Evolutionary conservation across 176 grass and related monocot species (phyloP).

Genomic region (Neostapfia colusana): DNA sequence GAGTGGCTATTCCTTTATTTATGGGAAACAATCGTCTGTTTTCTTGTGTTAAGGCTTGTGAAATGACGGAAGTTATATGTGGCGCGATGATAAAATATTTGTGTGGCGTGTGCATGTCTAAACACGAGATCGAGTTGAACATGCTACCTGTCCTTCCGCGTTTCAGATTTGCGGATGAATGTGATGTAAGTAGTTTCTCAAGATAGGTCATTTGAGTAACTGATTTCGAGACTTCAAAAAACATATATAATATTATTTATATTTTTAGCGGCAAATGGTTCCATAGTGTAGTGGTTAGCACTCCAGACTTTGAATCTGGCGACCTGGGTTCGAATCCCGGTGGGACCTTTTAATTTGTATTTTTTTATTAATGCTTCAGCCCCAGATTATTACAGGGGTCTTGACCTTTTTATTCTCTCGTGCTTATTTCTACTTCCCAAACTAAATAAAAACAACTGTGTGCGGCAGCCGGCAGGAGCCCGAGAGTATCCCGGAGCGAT

Average conservation of each 20-base stretch:
- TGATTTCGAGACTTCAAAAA: no score
- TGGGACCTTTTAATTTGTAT: slow-evolving; percentile 23
- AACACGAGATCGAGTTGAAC: slow-evolving; percentile 22
- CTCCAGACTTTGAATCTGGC: slow-evolving; percentile 99
- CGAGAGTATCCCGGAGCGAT: neutral
- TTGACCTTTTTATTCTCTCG: no score
- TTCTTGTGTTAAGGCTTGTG: neutral
- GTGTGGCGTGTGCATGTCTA: neutral
- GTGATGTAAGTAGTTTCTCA: neutral
- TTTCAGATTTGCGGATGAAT: neutral
- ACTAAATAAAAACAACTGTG: no score
- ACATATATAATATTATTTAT: no score
- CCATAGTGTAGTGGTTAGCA: slow-evolving; percentile 91
- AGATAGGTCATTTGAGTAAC: no score
- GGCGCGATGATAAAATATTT: neutral
- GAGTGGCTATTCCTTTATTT: neutral
- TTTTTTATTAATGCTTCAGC: no score
- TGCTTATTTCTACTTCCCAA: no score
- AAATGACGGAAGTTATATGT: neutral
- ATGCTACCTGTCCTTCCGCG: neutral
- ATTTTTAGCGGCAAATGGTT: neutral
- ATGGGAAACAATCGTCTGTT: neutral
- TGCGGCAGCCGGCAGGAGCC: neutral
- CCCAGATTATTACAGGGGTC: no score
- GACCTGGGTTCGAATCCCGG: slow-evolving; percentile 90